These are phyloP conservation scores for Amylocystis lapponica DNA, from an alignment of 768 basidiomycete species.

Conservation along the genomic window DNA sequence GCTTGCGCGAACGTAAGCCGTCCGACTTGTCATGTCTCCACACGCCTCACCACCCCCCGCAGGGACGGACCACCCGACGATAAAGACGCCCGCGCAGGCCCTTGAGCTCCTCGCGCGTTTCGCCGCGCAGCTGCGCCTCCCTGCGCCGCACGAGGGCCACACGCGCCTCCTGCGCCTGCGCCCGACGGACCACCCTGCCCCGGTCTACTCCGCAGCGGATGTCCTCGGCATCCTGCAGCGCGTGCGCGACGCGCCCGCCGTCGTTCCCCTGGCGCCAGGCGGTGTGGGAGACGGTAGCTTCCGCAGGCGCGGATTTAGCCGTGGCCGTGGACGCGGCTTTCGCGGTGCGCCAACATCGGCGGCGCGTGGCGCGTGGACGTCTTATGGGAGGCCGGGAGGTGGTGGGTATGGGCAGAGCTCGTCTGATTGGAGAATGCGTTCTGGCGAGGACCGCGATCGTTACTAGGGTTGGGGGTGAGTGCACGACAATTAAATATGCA, in stretches of 20 bases:
- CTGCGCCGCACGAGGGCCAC: slow-evolving; percentile 56
- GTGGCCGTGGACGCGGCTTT: too few relatives aligned
- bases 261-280: slow-evolving; percentile 1
- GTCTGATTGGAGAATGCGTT: too few relatives aligned
- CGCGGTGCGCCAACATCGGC: too few relatives aligned
- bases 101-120: slow-evolving; percentile 61
- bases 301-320: too few relatives aligned
- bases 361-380: too few relatives aligned
- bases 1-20: slow-evolving; percentile 53
- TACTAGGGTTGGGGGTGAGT: too few relatives aligned
- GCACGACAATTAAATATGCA: too few relatives aligned
- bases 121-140: slow-evolving; percentile 51
- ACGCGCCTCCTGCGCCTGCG: slow-evolving; percentile 44
- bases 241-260: slow-evolving; percentile 36
- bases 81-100: slow-evolving; percentile 53
- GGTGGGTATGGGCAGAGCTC: too few relatives aligned
- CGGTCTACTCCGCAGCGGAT: slow-evolving; percentile 46
- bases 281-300: too few relatives aligned
- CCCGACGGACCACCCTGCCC: slow-evolving; percentile 32
- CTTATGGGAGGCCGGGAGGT: too few relatives aligned
- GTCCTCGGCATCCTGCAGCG: slow-evolving; percentile 47
- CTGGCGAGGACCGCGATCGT: too few relatives aligned
- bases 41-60: not conserved
- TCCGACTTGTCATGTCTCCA: not conserved
- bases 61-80: slow-evolving; percentile 77